Conservation (phyloP, 2,329 filamentous ascomycete genomes). For the Neonectria neomacrospora region DNA sequence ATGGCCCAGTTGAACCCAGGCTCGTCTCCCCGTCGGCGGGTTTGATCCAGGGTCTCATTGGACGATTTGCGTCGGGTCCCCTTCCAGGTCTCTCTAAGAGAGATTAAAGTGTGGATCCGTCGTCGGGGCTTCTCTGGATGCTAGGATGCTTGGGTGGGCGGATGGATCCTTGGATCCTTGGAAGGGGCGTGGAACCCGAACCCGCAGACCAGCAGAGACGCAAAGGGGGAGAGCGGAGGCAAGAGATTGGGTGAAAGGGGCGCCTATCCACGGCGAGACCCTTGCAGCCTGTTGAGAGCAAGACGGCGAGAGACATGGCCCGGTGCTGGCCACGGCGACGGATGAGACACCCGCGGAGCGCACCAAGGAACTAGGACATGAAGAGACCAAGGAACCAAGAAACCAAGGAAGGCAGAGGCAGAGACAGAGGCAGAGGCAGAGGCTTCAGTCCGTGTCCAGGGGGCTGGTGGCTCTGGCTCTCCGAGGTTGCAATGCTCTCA, state of each 20-base stretch:
- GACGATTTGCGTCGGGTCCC: slow-evolving; percentile 15
- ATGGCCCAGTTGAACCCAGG: slow-evolving; percentile 6
- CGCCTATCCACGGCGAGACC: slow-evolving; percentile 16
- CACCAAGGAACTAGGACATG: slow-evolving; percentile 7
- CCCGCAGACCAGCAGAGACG: slow-evolving; percentile 4
- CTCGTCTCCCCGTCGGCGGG: slow-evolving; percentile 5
- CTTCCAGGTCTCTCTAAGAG: slow-evolving; percentile 23
- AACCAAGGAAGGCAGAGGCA: too few relatives aligned
- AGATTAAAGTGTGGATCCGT: slow-evolving; percentile 27
- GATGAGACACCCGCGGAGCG: slow-evolving; percentile 17
- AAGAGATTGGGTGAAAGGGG: slow-evolving; percentile 25
- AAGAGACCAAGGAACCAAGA: slow-evolving; percentile 6
- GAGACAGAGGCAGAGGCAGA: too few relatives aligned
- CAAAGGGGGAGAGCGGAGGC: slow-evolving; percentile 21
- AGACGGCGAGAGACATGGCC: slow-evolving; percentile 5
- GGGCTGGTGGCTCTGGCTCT: background rate
- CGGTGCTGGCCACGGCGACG: slow-evolving; percentile 8
- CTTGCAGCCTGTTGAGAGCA: slow-evolving; percentile 11
- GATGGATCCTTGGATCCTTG: slow-evolving; percentile 15
- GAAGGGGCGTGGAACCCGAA: slow-evolving; percentile 11
- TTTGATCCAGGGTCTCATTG: slow-evolving; percentile 20
- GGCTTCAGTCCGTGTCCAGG: slow-evolving; percentile 4
- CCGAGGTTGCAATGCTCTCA: background rate
- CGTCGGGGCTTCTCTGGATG: background rate
- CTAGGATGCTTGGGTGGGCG: background rate